Conservation (phyloP, 257 asterid species). For the Solanum clarkiae region DNA sequence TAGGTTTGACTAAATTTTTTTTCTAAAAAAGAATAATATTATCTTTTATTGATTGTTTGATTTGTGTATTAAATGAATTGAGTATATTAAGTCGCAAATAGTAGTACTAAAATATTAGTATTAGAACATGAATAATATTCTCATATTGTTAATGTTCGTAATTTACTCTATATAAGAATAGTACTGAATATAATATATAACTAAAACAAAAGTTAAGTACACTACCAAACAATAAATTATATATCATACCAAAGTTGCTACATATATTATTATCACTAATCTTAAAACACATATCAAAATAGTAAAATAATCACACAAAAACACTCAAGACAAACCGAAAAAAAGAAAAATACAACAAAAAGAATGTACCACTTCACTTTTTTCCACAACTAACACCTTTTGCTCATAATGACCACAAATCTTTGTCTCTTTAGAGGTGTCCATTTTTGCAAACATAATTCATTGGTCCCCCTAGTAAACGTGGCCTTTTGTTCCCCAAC, state of each 20-base stretch:
- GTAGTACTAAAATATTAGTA: neutral
- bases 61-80: neutral
- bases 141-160: no score
- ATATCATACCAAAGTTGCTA: neutral
- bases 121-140: neutral
- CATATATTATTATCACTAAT: neutral
- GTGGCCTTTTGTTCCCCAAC: constrained; percentile 65
- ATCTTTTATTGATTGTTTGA: neutral
- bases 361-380: neutral
- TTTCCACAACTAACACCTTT: neutral
- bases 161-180: no score
- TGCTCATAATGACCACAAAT: neutral
- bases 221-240: neutral
- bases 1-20: no score
- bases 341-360: neutral
- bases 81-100: neutral
- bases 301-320: neutral
- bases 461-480: constrained; percentile 5
- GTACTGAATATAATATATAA: no score
- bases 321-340: neutral
- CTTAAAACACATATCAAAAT: neutral
- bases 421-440: neutral
- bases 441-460: neutral
- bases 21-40: neutral
- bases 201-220: neutral